A percentile compares a stretch with the other conserved stretches of the same genome.
These are phyloP conservation scores for Solanum bulbocastanum DNA, from an alignment of 257 asterid genomes.

Conservation along the genomic window DNA sequence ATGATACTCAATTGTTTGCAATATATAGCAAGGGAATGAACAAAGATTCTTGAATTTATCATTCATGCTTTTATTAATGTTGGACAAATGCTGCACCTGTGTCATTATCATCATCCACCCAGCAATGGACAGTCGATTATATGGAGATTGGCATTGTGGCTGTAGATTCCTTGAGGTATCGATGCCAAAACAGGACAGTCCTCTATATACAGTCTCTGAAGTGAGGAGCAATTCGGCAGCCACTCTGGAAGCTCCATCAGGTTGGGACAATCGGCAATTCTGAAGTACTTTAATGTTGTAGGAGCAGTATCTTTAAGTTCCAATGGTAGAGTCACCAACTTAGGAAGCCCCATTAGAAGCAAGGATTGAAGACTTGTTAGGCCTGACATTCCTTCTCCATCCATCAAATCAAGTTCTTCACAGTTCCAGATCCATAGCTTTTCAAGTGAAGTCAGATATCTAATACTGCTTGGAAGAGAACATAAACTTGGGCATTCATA, in stretches of 20 bases:
- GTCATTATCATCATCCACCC: not conserved
- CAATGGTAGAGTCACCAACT: conserved; percentile 23
- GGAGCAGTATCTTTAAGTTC: conserved; percentile 24
- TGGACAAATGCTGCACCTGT: not conserved
- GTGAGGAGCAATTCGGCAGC: conserved; percentile 23
- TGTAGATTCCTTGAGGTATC: conserved; percentile 16
- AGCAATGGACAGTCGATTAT: conserved; percentile 31
- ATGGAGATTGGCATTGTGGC: conserved; percentile 15
- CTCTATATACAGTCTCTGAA: conserved; percentile 27
- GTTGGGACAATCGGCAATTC: conserved; percentile 26
- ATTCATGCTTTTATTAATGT: not conserved
- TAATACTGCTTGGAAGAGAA: conserved; percentile 27
- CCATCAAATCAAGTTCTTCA: conserved; percentile 24
- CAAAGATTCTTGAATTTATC: not conserved
- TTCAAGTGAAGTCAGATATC: conserved; percentile 29
- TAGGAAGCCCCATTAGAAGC: conserved; percentile 48
- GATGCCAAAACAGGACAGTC: conserved; percentile 29
- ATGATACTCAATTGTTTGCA: not conserved
- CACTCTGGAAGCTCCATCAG: conserved; percentile 23
- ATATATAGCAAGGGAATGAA: not conserved
- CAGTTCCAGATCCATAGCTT: conserved; percentile 58
- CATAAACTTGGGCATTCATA: conserved; percentile 34
- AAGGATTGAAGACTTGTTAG: conserved; percentile 28
- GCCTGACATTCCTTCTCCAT: conserved; percentile 28
- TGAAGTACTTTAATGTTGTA: conserved; percentile 19